Percentiles rank a stretch among this genome's conserved stretches.
These are phyloP conservation scores for Gyrodon lividus DNA, from an alignment of 768 basidiomycete genomes.

Conservation along the genomic window DNA sequence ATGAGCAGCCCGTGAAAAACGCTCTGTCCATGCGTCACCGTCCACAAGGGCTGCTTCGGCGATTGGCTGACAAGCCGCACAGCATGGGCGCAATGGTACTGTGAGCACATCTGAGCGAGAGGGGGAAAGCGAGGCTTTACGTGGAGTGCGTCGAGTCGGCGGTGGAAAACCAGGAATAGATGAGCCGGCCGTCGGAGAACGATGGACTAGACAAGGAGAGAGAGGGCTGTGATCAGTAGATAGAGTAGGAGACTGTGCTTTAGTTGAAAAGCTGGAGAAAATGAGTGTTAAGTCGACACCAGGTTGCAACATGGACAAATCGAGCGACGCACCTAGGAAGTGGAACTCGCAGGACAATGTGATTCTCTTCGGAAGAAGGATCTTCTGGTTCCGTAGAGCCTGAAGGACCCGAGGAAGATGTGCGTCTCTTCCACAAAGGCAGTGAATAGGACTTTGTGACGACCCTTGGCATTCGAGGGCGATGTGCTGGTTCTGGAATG, in stretches of 20 bases:
- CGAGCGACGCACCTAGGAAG: conserved; percentile 52
- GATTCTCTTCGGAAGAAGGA: conserved; percentile 34
- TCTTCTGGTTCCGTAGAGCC: conserved; percentile 24
- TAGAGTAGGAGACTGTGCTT: conserved; percentile 41
- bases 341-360: conserved; percentile 58
- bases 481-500: conserved; percentile 55
- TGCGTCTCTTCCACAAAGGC: conserved; percentile 59
- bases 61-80: conserved; percentile 55
- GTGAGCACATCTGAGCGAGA: conserved; percentile 45
- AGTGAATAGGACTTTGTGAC: conserved; percentile 66
- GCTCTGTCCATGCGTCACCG: conserved; percentile 61
- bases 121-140: conserved; percentile 30
- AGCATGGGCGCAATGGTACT: conserved; percentile 72
- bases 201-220: conserved; percentile 56
- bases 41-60: conserved; percentile 56
- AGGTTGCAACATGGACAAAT: not conserved
- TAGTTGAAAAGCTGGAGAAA: conserved; percentile 41
- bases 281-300: not conserved
- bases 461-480: conserved; percentile 47
- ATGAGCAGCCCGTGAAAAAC: conserved; percentile 61
- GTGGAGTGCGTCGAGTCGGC: conserved; percentile 16
- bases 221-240: conserved; percentile 36
- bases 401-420: conserved; percentile 12
- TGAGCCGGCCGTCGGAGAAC: conserved; percentile 29
- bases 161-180: conserved; percentile 3